Conservation (phyloP, 257 asterid genomes). For the Gynochthodes officinalis region DNA sequence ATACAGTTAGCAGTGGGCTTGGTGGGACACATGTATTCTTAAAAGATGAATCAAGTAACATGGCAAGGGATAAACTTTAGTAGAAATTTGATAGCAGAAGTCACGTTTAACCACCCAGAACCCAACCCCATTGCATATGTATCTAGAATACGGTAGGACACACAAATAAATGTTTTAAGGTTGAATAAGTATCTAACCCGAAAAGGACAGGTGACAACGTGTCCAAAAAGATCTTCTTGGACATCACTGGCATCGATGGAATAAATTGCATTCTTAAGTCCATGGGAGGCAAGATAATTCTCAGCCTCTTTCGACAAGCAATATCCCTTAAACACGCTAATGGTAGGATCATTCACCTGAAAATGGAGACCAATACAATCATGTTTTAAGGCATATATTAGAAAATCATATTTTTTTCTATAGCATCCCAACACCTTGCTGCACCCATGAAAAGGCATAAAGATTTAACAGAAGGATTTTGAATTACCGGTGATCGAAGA, state of each 20-base stretch:
- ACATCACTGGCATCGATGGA: conserved; percentile 51
- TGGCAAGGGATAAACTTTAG: neutral
- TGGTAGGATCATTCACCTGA: conserved; percentile 59
- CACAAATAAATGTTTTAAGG: neutral
- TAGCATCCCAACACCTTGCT: neutral
- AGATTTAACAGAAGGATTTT: conserved; percentile 2
- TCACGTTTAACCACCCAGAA: neutral
- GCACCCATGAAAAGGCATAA: neutral
- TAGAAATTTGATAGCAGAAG: neutral
- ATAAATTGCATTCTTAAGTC: conserved; percentile 77
- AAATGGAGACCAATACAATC: neutral
- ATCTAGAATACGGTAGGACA: neutral
- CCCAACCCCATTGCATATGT: neutral
- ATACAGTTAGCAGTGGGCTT: no score
- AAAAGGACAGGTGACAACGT: conserved; percentile 66
- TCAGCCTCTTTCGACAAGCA: conserved; percentile 71
- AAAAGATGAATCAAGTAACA: neutral
- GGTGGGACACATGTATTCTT: neutral
- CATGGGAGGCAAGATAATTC: conserved; percentile 71
- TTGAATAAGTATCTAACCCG: conserved; percentile 53
- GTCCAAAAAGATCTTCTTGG: conserved; percentile 82
- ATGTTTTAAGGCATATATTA: neutral
- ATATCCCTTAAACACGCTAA: conserved; percentile 78
- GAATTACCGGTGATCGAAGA: conserved; percentile 64
- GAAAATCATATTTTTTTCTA: neutral